phyloP scores from a whole-genome alignment of 2,329 filamentous ascomycete species.

The Huntiella decipiens region DNA sequence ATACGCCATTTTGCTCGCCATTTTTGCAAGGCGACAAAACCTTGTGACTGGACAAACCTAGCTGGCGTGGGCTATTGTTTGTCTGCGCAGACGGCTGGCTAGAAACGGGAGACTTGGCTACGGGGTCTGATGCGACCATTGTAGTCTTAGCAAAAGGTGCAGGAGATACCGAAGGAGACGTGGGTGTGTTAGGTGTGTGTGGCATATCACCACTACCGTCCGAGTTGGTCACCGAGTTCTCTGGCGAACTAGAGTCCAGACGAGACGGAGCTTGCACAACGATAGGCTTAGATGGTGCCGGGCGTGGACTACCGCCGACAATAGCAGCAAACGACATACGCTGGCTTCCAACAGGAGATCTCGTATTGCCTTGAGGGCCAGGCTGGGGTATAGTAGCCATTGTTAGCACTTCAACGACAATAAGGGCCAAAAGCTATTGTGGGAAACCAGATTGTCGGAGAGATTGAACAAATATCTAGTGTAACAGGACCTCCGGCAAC shows the following conservation, averaged over 20 bases:
- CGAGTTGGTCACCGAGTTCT: not conserved
- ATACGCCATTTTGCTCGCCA: constrained; percentile 1
- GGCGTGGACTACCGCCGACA: not conserved
- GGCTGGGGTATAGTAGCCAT: too few relatives aligned
- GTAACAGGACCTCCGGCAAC: too few relatives aligned
- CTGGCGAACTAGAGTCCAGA: not conserved
- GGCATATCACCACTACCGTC: not conserved
- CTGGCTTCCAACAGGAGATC: not conserved
- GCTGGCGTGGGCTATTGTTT: too few relatives aligned
- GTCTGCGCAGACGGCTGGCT: too few relatives aligned
- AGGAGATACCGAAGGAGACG: not conserved
- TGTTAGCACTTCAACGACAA: too few relatives aligned
- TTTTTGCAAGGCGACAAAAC: not conserved
- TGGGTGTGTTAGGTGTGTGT: not conserved
- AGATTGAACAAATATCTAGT: too few relatives aligned
- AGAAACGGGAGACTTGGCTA: not conserved
- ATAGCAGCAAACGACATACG: constrained; percentile 3
- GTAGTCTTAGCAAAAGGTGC: not conserved
- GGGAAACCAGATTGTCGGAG: too few relatives aligned
- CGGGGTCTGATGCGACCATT: not conserved
- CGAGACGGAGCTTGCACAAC: not conserved
- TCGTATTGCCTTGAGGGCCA: too few relatives aligned
- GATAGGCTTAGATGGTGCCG: not conserved
- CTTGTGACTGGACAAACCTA: too few relatives aligned
- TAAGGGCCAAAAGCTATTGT: too few relatives aligned